These are phyloP conservation scores for Amaranthus palmeri DNA, from an alignment of 148 eudicot species.

Conservation along the genomic window DNA sequence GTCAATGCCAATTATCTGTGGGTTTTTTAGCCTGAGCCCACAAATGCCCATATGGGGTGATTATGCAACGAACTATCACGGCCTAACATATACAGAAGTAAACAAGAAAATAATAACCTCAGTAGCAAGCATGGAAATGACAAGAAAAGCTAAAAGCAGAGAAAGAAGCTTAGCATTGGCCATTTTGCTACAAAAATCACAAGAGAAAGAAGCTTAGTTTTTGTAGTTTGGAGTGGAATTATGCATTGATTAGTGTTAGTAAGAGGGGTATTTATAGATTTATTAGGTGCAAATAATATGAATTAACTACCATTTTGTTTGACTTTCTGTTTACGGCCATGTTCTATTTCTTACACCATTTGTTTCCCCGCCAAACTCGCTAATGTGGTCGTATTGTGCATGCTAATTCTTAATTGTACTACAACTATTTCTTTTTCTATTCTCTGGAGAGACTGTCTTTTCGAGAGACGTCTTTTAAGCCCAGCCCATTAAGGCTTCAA, in stretches of 20 bases:
- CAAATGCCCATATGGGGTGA: too few species aligned
- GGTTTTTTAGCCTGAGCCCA: too few species aligned
- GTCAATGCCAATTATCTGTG: too few species aligned
- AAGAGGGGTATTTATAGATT: constrained; percentile 15
- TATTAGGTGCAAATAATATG: constrained; percentile 6
- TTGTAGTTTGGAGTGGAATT: background rate
- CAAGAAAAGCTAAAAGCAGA: background rate
- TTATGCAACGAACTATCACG: too few species aligned
- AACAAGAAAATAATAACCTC: constrained; percentile 12
- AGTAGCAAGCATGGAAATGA: constrained; percentile 23
- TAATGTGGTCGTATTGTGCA: background rate
- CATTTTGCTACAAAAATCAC: constrained; percentile 6
- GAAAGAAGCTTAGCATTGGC: constrained; percentile 1
- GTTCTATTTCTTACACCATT: background rate
- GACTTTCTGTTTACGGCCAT: background rate
- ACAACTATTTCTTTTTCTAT: too few species aligned
- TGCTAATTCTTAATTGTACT: background rate
- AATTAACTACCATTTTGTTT: background rate
- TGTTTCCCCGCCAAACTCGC: background rate
- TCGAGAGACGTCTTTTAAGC: too few species aligned
- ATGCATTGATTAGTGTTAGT: background rate
- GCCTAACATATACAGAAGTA: too few species aligned
- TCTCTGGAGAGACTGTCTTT: too few species aligned
- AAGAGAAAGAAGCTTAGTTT: background rate
- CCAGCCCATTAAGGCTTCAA: too few species aligned